These are phyloP conservation scores for Pinus tabuliformis DNA, from an alignment of 75 land plant species.

Conservation along the genomic window DNA sequence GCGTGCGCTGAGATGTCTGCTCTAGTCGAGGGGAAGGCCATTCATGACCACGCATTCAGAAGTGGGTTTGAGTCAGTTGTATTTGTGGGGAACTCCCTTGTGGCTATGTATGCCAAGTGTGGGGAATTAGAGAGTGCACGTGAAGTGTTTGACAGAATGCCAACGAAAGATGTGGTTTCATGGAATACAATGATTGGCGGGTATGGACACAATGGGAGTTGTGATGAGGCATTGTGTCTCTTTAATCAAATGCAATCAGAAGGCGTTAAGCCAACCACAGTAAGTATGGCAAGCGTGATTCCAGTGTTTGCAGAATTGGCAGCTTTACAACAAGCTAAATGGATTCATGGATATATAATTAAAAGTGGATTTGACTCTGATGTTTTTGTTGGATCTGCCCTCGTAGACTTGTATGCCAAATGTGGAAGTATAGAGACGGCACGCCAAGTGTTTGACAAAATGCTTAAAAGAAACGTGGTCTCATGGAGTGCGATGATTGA, in stretches of 20 bases:
- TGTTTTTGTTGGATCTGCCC: conserved; percentile 9
- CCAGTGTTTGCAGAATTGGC: conserved; percentile 13
- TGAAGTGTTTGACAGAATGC: not conserved
- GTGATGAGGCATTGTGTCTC: conserved; percentile 14
- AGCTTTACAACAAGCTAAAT: conserved; percentile 15
- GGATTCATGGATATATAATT: conserved; percentile 7
- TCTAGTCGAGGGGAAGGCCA: not conserved
- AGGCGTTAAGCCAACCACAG: conserved; percentile 12
- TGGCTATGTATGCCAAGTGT: not conserved
- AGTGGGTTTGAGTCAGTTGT: not conserved
- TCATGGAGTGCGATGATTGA: conserved; percentile 40
- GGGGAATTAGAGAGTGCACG: not conserved
- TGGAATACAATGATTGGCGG: conserved; percentile 10
- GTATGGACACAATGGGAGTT: conserved; percentile 16
- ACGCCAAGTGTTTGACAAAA: conserved; percentile 11
- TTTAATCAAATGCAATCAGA: conserved; percentile 11
- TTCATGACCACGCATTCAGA: conserved; percentile 8
- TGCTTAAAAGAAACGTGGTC: conserved; percentile 4
- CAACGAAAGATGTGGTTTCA: not conserved
- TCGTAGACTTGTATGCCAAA: conserved; percentile 19
- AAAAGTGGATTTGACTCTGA: conserved; percentile 6
- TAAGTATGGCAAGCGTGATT: conserved; percentile 15
- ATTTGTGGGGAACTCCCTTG: not conserved
- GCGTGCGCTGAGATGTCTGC: not conserved
- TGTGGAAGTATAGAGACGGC: conserved; percentile 16